Conservation (phyloP, 495 filamentous ascomycete species). For the Cudoniella acicularis region DNA sequence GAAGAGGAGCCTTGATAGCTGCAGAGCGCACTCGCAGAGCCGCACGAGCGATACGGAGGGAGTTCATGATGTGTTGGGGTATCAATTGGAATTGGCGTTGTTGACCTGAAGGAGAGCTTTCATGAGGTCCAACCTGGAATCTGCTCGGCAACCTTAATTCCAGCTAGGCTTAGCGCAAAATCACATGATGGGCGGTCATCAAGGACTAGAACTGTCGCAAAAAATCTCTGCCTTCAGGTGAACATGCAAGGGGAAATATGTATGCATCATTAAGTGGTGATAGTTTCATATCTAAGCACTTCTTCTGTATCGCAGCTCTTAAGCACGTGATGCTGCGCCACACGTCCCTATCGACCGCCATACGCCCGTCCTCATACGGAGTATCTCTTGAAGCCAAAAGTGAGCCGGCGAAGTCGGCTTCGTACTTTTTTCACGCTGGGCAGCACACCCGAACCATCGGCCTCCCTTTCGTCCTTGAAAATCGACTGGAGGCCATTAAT, state of each 20-base stretch:
- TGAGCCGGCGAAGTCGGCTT: not conserved
- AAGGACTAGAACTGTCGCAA: too few species aligned
- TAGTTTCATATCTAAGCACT: too few species aligned
- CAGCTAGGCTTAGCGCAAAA: not conserved
- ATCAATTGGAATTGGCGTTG: slow-evolving; percentile 40
- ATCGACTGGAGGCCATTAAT: slow-evolving; percentile 24
- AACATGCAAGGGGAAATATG: too few species aligned
- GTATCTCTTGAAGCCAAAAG: too few species aligned
- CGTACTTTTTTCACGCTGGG: too few species aligned
- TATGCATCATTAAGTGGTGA: too few species aligned
- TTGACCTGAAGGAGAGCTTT: slow-evolving; percentile 17
- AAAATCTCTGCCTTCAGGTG: not conserved
- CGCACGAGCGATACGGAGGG: slow-evolving; percentile 81
- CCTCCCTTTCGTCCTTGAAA: not conserved
- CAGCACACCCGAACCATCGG: too few species aligned
- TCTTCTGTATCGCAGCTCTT: too few species aligned
- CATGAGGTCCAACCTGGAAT: slow-evolving; percentile 5
- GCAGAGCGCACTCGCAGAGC: slow-evolving; percentile 76
- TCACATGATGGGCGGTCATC: too few species aligned
- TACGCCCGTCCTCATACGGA: too few species aligned
- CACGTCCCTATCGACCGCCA: too few species aligned
- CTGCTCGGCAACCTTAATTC: not conserved
- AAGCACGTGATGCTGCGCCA: too few species aligned
- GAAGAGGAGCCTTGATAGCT: slow-evolving; percentile 62
- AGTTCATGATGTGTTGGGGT: slow-evolving; percentile 71